Conservation (phyloP, 129 eudicot species). For the Chrysanthemum makinoi region DNA sequence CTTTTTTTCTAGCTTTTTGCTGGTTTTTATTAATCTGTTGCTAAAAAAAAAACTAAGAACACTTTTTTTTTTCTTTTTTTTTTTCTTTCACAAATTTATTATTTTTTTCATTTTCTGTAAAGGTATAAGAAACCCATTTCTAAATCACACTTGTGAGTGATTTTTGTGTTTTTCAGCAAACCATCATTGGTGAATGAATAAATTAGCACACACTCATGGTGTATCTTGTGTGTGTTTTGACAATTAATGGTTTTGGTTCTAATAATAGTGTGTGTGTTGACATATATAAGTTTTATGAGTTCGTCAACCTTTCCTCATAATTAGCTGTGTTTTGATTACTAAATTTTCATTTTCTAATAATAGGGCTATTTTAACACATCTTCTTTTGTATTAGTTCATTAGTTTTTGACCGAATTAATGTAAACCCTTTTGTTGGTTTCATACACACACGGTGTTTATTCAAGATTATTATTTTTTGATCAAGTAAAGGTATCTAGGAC, state of each 20-base stretch:
- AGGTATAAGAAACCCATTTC: not conserved
- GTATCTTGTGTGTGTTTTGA: slow-evolving; percentile 22
- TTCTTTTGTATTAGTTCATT: slow-evolving; percentile 20
- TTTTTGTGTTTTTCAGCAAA: not conserved
- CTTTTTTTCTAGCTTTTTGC: not conserved
- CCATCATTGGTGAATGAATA: too few species aligned
- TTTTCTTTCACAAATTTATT: too few species aligned
- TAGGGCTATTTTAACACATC: not conserved
- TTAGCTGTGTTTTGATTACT: slow-evolving; percentile 17
- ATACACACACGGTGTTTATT: slow-evolving; percentile 34
- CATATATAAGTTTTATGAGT: too few species aligned
- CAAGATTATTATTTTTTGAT: slow-evolving; percentile 28
- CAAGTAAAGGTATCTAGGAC: slow-evolving; percentile 20
- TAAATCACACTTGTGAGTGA: not conserved
- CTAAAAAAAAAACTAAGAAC: too few species aligned
- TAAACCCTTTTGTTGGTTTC: slow-evolving; percentile 30
- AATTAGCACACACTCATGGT: slow-evolving; percentile 5
- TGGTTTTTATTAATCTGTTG: too few species aligned
- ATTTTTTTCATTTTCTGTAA: too few species aligned
- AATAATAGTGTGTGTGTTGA: too few species aligned
- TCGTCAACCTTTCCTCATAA: not conserved
- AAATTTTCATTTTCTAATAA: not conserved
- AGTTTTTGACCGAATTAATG: slow-evolving; percentile 27
- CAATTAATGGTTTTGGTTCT: not conserved
- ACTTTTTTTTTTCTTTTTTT: too few species aligned